phyloP scores from a whole-genome alignment of 2,329 filamentous ascomycete species.

The Hymenoscyphus fructigenus region DNA sequence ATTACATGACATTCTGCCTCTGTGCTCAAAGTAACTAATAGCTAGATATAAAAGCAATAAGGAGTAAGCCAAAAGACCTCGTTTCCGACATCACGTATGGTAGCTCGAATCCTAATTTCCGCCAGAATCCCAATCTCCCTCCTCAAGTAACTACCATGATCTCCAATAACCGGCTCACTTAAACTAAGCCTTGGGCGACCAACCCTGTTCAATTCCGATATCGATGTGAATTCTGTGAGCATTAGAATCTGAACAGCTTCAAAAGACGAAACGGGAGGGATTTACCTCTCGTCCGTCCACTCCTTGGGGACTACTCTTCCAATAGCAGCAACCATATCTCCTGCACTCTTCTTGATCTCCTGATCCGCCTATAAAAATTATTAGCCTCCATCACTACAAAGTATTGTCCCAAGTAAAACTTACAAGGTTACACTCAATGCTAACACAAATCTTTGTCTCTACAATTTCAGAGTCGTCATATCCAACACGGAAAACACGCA shows the following conservation, averaged over 20 bases:
- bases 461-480: background rate
- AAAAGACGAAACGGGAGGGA: background rate
- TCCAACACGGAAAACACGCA: background rate
- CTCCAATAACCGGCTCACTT: too few relatives aligned
- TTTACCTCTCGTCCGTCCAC: background rate
- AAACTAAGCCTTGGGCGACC: too few relatives aligned
- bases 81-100: too few relatives aligned
- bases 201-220: background rate
- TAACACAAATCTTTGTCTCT: background rate
- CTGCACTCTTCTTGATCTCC: background rate
- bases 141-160: too few relatives aligned
- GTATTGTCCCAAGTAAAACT: background rate
- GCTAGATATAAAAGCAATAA: too few relatives aligned
- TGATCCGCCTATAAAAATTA: background rate
- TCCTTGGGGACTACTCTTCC: background rate
- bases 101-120: too few relatives aligned
- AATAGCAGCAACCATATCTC: background rate
- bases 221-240: background rate
- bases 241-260: background rate
- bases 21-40: too few relatives aligned
- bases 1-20: too few relatives aligned
- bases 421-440: background rate
- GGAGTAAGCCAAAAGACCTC: too few relatives aligned
- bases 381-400: background rate
- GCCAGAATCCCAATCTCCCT: too few relatives aligned